Conservation (phyloP, 306 rosid genomes). For the Crataegus laevigata region DNA sequence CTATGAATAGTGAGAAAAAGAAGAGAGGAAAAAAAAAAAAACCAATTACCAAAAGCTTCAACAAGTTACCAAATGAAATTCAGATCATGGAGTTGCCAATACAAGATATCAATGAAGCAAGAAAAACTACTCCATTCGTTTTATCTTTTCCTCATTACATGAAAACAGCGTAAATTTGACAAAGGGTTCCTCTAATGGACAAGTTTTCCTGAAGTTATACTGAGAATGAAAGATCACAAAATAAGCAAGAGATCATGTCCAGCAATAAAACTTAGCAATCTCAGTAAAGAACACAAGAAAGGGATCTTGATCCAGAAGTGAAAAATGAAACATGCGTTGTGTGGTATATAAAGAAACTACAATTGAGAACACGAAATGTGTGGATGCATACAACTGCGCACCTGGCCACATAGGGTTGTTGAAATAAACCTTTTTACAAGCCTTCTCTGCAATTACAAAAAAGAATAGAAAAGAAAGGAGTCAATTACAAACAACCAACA, state of each 20-base stretch:
- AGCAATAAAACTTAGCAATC: background rate
- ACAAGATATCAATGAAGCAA: background rate
- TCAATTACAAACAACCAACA: background rate
- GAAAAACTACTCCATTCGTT: background rate
- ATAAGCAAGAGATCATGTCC: background rate
- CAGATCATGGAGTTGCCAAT: background rate
- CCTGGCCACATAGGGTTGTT: constrained; percentile 99
- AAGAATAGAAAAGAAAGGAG: background rate
- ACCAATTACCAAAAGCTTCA: background rate
- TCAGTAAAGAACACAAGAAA: background rate
- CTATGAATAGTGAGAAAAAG: background rate
- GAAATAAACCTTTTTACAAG: constrained; percentile 46
- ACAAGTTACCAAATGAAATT: background rate
- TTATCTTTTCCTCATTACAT: background rate
- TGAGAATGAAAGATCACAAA: background rate
- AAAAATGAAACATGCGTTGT: background rate
- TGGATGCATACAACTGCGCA: constrained; percentile 17
- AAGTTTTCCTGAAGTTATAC: background rate
- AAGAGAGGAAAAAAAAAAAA: background rate
- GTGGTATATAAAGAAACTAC: background rate
- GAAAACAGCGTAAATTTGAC: background rate
- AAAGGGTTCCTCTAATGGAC: background rate
- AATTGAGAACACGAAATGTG: background rate
- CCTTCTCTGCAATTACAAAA: constrained; percentile 41
- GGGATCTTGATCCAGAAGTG: background rate